phyloP scores from a whole-genome alignment of 495 filamentous ascomycete species.

The Podospora pseudoanserina region DNA sequence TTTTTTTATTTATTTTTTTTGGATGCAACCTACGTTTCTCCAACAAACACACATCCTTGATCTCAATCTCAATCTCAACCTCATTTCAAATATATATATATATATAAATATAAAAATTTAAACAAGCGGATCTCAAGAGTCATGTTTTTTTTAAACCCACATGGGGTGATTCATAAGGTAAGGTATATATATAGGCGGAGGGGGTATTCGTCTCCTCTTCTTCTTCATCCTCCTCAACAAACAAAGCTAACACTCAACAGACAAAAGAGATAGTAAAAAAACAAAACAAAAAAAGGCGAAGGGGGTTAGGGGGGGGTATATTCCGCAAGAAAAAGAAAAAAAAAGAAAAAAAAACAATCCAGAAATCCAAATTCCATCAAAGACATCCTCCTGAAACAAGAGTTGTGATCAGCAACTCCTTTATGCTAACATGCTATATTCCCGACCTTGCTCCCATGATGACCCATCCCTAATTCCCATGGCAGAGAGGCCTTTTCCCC shows the following conservation, averaged over 20 bases:
- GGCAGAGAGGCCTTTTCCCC: background rate
- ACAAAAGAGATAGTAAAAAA: slow-evolving; percentile 1
- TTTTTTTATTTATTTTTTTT: no score
- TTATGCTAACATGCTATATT: background rate
- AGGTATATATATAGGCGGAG: background rate
- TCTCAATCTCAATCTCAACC: background rate
- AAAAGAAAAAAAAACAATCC: background rate
- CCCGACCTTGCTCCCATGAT: background rate
- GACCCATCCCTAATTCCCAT: background rate
- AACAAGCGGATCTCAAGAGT: background rate
- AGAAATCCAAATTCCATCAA: background rate
- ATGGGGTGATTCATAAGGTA: background rate
- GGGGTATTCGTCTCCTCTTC: background rate
- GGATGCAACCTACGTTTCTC: no score
- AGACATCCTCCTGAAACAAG: background rate
- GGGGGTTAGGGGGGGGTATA: background rate
- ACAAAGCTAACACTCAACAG: background rate
- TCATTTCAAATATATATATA: no score
- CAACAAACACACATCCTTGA: background rate
- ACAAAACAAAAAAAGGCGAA: background rate
- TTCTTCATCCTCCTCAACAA: background rate
- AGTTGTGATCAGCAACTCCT: background rate
- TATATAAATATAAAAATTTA: background rate
- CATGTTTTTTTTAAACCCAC: background rate
- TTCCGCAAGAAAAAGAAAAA: background rate